Conservation (phyloP, 345 rosid genomes). For the Lagerstroemia speciosa region DNA sequence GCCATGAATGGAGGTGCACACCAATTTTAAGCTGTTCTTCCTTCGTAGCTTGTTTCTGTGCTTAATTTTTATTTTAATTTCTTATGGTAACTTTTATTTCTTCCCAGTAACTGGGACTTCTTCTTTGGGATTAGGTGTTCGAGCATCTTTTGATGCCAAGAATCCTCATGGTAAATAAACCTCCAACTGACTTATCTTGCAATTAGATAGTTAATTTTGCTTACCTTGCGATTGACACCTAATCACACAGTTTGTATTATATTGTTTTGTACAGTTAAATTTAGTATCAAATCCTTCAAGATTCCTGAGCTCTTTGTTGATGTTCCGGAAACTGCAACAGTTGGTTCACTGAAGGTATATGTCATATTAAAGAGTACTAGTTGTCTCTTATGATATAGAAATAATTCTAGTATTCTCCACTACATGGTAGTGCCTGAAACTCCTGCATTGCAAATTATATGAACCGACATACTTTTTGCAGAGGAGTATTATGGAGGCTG, state of each 20-base stretch:
- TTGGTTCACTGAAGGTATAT: slow-evolving; percentile 81
- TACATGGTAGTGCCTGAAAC: background rate
- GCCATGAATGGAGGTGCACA: slow-evolving; percentile 10
- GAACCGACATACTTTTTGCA: slow-evolving; percentile 13
- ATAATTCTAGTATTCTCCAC: too few relatives aligned
- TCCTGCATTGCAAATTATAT: background rate
- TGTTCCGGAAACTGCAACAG: slow-evolving; percentile 76
- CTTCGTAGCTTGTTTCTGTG: background rate
- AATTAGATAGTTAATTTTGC: background rate
- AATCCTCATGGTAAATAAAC: slow-evolving; percentile 60
- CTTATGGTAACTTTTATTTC: slow-evolving; percentile 4
- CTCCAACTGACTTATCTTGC: slow-evolving; percentile 12
- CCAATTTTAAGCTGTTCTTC: background rate
- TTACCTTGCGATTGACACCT: slow-evolving; percentile 10
- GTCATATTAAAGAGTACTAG: background rate
- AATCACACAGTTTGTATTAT: slow-evolving; percentile 12
- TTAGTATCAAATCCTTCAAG: slow-evolving; percentile 79
- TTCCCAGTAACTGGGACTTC: slow-evolving; percentile 36
- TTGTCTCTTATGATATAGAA: background rate
- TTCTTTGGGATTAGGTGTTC: slow-evolving; percentile 36
- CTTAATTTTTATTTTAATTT: slow-evolving; percentile 8
- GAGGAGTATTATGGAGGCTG: slow-evolving; percentile 79
- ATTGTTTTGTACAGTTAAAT: slow-evolving; percentile 59
- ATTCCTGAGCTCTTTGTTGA: slow-evolving; percentile 84
- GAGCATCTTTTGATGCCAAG: slow-evolving; percentile 30